These are phyloP conservation scores for Tolypocladium amazonense DNA, from an alignment of 2,329 filamentous ascomycete species.

Conservation along the genomic window DNA sequence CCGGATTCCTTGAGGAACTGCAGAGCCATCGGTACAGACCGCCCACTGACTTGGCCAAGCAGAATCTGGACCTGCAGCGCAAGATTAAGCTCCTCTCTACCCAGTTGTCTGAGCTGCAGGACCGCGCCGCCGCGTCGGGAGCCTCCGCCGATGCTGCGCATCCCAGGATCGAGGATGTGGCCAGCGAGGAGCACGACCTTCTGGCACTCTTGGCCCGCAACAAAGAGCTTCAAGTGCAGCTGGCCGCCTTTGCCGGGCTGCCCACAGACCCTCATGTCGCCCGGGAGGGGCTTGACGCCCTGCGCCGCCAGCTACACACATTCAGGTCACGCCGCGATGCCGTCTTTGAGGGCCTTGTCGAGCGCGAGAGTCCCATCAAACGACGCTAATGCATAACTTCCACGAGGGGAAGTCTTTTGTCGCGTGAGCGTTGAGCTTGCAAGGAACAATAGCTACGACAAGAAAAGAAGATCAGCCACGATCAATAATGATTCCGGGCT, in stretches of 20 bases:
- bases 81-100: slow-evolving; percentile 55
- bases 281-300: slow-evolving; percentile 55
- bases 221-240: slow-evolving; percentile 47
- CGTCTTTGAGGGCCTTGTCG: slow-evolving; percentile 64
- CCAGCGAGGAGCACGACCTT: slow-evolving; percentile 47
- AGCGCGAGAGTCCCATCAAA: slow-evolving; percentile 45
- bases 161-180: slow-evolving; percentile 46
- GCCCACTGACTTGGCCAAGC: slow-evolving; percentile 47
- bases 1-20: slow-evolving; percentile 30
- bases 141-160: slow-evolving; percentile 21
- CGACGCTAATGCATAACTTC: slow-evolving; percentile 11
- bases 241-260: slow-evolving; percentile 59
- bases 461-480: background rate
- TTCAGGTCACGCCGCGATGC: slow-evolving; percentile 56
- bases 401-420: background rate
- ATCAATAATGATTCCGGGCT: background rate
- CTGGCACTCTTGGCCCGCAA: slow-evolving; percentile 45
- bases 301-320: slow-evolving; percentile 52
- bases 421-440: background rate
- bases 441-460: background rate
- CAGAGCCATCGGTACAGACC: slow-evolving; percentile 39
- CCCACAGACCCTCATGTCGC: slow-evolving; percentile 62
- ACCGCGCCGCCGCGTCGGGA: slow-evolving; percentile 35
- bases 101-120: slow-evolving; percentile 52
- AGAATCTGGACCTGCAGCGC: slow-evolving; percentile 66